Conservation (phyloP, 1,139 yeast genomes). For the Sugiyamaella xylanicola region DNA sequence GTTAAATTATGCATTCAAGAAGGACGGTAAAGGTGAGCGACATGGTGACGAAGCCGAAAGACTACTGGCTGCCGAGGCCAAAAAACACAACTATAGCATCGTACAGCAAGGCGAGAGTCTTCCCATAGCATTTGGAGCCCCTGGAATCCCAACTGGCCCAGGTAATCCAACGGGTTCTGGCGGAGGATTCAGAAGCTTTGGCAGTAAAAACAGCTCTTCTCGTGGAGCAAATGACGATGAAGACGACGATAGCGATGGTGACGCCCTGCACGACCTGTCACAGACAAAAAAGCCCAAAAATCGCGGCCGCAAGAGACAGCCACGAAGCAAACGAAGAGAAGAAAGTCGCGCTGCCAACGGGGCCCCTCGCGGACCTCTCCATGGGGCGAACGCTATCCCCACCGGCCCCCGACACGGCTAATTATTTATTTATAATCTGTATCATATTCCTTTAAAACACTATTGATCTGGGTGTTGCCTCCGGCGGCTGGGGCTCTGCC, state of each 20-base stretch:
- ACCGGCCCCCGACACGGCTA: constrained; percentile 11
- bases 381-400: constrained; percentile 16
- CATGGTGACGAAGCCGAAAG: constrained; percentile 88
- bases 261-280: not conserved
- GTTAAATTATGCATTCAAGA: constrained; percentile 74
- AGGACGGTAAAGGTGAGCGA: constrained; percentile 55
- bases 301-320: constrained; percentile 12
- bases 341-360: too few relatives aligned
- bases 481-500: constrained; percentile 2
- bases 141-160: not conserved
- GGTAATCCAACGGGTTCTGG: too few relatives aligned
- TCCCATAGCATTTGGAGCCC: constrained; percentile 10
- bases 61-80: constrained; percentile 68
- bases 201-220: too few relatives aligned
- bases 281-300: not conserved
- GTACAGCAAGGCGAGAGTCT: constrained; percentile 2
- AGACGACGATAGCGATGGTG: not conserved
- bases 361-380: too few relatives aligned
- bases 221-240: not conserved
- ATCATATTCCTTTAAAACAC: not conserved
- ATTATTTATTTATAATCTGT: not conserved
- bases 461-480: not conserved
- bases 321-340: not conserved
- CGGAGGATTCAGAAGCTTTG: too few relatives aligned
- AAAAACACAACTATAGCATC: constrained; percentile 39